Evolutionary conservation across 2,329 filamentous ascomycete genomes (phyloP).

Genomic region (Fusarium sp.): DNA sequence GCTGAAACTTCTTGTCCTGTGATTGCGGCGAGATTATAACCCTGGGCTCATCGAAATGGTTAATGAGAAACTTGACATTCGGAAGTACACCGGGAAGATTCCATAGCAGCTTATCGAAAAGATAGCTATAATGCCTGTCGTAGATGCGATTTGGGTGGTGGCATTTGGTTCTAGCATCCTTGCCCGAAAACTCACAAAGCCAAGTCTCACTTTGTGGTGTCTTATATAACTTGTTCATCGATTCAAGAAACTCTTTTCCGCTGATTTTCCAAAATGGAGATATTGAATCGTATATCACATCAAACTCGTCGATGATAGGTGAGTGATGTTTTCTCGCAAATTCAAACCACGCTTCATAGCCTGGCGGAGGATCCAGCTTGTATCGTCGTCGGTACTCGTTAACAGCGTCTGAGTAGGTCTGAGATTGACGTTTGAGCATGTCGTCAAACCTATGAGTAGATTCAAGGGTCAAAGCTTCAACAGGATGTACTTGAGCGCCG

Average conservation of each 20-base stretch:
- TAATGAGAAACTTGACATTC: conserved; percentile 61
- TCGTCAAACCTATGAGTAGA: conserved; percentile 52
- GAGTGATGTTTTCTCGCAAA: conserved; percentile 60
- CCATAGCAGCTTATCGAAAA: conserved; percentile 54
- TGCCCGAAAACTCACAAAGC: conserved; percentile 54
- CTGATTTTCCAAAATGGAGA: conserved; percentile 59
- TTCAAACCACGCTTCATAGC: conserved; percentile 63
- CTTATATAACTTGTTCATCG: conserved; percentile 49
- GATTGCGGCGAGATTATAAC: conserved; percentile 53
- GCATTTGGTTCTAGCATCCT: conserved; percentile 51
- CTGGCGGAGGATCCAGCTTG: conserved; percentile 59
- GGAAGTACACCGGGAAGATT: conserved; percentile 51
- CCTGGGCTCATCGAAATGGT: conserved; percentile 65
- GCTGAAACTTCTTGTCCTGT: conserved; percentile 11
- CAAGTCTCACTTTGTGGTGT: conserved; percentile 55
- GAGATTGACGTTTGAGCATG: conserved; percentile 57
- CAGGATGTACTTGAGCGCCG: conserved; percentile 51
- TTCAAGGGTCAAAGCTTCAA: conserved; percentile 52
- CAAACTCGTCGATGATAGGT: conserved; percentile 66
- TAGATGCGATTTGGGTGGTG: conserved; percentile 52
- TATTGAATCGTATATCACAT: conserved; percentile 59
- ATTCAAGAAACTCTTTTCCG: conserved; percentile 52
- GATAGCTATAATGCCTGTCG: conserved; percentile 53
- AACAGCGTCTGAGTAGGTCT: conserved; percentile 53
- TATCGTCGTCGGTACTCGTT: conserved; percentile 63